Percentiles rank a stretch among this genome's conserved stretches.
phyloP scores from a whole-genome alignment of 441 rosid genomes.

The Jatropha podagrica region DNA sequence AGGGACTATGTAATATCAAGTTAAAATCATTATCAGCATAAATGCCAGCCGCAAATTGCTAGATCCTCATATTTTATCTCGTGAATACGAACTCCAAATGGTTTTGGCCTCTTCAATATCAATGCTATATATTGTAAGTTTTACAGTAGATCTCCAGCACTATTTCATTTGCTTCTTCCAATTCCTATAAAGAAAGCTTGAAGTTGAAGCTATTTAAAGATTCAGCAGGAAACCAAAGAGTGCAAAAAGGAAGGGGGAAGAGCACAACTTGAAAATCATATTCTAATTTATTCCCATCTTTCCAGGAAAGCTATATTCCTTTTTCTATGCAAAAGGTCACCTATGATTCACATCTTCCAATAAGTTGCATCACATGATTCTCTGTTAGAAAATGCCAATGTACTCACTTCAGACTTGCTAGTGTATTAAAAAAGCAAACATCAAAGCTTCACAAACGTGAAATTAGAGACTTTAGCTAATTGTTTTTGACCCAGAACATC shows the following conservation, averaged over 20 bases:
- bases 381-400: not conserved
- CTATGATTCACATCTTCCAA: not conserved
- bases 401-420: slow-evolving; percentile 1
- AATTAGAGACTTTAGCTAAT: not conserved
- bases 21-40: not conserved
- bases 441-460: not conserved
- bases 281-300: not conserved
- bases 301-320: not conserved
- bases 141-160: not conserved
- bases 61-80: not conserved
- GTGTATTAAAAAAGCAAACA: not conserved
- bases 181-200: not conserved
- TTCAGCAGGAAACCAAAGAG: not conserved
- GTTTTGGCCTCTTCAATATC: not conserved
- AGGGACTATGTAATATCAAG: not conserved
- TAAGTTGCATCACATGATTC: not conserved
- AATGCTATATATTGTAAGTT: not conserved
- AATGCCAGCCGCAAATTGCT: not conserved
- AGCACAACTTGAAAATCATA: not conserved
- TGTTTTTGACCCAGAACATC: not conserved
- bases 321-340: not conserved
- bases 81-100: not conserved
- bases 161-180: not conserved
- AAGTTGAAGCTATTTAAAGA: not conserved
- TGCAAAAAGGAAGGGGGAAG: not conserved